Evolutionary conservation across 768 basidiomycete genomes (phyloP), one percentile per base, ranked within the genome.

Genomic region (Lentinula sp.): DNA sequence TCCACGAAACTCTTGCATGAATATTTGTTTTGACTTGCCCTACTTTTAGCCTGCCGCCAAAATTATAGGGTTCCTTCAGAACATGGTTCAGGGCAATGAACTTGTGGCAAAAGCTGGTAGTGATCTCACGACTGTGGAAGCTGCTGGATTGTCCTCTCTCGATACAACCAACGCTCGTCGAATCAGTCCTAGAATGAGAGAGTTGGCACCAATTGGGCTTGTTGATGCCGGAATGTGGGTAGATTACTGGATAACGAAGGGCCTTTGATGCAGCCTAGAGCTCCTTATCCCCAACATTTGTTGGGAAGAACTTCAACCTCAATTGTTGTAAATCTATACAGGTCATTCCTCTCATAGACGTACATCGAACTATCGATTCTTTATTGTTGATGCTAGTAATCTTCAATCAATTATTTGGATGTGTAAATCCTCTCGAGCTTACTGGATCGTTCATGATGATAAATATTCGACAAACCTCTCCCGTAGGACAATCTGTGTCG

Each of bases 141-240:
- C 35, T 5, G 50, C 21, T n/a, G 59, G 59, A 53, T 18, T 60
- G 11, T 18, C 62, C 35, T 61, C 61, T 51, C 61, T 69, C n/a
- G 37, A 39, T 28, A 65, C 62, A 2, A 37, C 15, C 6, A 62
- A 62, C 16, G 61, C 64, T 2, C 56, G 59, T 35, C 43, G n/a
- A 2, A 43, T 67, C 5, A 67, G 66, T 56, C 35, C 60, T 42
- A 63, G 61, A 16, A 23, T 69, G 40, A 49, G 53, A 8, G 15
- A 28, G 16, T 63, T 69, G 61, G 56, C 21, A 35, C 64, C 65
- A 9, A 34, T 69, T 3, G 61, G 61, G 13, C 49, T 58, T 2
- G 10, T 21, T 28, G 69, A 70, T 5, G 63, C 63, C 23, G 40
- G 46, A 42, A 49, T 54, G 21, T 70, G 65, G 69, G 61, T 68